Evolutionary conservation across 1,139 yeast species (phyloP).

Genomic region (Kazachstania sp.): DNA sequence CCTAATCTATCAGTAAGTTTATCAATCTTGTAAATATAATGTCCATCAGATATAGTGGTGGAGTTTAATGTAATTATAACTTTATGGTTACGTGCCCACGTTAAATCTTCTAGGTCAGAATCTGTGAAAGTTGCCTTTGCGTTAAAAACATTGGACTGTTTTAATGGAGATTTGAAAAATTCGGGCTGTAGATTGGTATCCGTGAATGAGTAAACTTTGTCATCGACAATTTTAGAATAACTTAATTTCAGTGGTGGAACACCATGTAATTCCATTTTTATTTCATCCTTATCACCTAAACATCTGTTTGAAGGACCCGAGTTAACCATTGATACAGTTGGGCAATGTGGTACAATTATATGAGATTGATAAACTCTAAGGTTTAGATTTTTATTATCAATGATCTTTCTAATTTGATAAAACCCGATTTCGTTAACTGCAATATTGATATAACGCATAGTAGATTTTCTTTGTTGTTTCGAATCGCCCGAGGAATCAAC

Average conservation of each 20-base stretch:
- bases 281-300: slow-evolving; percentile 48
- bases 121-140: slow-evolving; percentile 20
- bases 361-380: slow-evolving; percentile 60
- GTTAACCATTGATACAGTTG: slow-evolving; percentile 45
- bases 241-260: slow-evolving; percentile 66
- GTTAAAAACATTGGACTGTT: slow-evolving; percentile 11
- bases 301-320: slow-evolving; percentile 45
- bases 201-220: slow-evolving; percentile 35
- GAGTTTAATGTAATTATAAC: slow-evolving; percentile 45
- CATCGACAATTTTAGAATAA: slow-evolving; percentile 51
- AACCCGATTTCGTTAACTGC: slow-evolving; percentile 66
- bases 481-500: background rate
- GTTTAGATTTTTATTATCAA: slow-evolving; percentile 54
- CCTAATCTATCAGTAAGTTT: slow-evolving; percentile 72
- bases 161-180: slow-evolving; percentile 33
- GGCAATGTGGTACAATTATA: slow-evolving; percentile 67
- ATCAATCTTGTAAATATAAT: slow-evolving; percentile 55
- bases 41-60: slow-evolving; percentile 46
- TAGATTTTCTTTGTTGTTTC: slow-evolving; percentile 5
- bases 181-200: slow-evolving; percentile 45
- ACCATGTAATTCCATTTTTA: slow-evolving; percentile 56
- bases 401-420: slow-evolving; percentile 57
- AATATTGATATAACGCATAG: slow-evolving; percentile 40
- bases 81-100: slow-evolving; percentile 46
- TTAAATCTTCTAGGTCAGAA: slow-evolving; percentile 35